Percentiles rank a stretch among this genome's conserved stretches.
phyloP scores from a whole-genome alignment of 31 red algal genomes.

The Porphyra umbilicalis region DNA sequence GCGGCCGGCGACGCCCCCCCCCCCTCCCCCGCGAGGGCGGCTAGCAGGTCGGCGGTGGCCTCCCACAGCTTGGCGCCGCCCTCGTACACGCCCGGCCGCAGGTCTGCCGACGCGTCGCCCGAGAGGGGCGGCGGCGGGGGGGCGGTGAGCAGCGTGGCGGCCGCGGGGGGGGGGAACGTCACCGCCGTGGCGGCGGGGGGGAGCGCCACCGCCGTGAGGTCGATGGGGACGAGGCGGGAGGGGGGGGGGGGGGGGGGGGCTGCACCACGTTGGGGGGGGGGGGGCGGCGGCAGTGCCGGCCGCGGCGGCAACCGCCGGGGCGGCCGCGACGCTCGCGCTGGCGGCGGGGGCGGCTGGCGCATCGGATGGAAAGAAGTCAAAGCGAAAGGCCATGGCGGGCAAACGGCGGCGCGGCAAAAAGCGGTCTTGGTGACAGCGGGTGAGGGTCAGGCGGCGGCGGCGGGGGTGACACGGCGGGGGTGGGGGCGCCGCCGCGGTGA shows the following conservation, averaged over 20 bases:
- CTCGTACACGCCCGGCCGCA: slow-evolving; percentile 71
- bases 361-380: background rate
- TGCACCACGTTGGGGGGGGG: background rate
- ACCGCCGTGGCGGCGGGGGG: background rate
- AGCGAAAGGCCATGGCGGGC: background rate
- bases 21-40: background rate
- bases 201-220: background rate
- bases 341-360: background rate
- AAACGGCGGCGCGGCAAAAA: no score
- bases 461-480: no score
- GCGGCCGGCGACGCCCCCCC: background rate
- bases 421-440: no score
- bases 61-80: slow-evolving; percentile 96
- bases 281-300: background rate
- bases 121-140: background rate
- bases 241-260: background rate
- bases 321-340: background rate
- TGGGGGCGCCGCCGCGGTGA: no score
- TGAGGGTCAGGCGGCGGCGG: no score
- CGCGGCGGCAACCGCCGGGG: background rate
- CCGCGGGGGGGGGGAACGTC: background rate
- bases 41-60: slow-evolving; percentile 48
- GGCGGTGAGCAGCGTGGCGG: background rate
- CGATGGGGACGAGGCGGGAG: background rate
- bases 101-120: slow-evolving; percentile 7